Percentiles rank a stretch among this genome's conserved stretches.
phyloP scores from a whole-genome alignment of 768 basidiomycete genomes.

The Thelephora aurantiotincta region DNA sequence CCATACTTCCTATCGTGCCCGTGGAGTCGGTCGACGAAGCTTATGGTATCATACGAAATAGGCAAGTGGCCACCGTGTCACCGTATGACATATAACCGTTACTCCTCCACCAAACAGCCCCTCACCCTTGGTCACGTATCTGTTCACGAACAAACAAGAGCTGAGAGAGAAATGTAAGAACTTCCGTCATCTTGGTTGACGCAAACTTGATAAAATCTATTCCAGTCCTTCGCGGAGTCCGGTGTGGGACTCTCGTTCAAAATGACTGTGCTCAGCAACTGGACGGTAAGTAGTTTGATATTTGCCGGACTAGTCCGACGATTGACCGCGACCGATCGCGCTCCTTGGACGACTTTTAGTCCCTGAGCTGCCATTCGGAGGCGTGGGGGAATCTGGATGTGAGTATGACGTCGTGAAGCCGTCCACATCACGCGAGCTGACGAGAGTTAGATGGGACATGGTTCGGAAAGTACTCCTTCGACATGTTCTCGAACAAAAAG shows the following conservation, averaged over 20 bases:
- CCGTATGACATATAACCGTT: constrained; percentile 1
- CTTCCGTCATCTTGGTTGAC: constrained; percentile 4
- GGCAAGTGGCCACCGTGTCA: neutral
- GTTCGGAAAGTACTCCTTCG: constrained; percentile 35
- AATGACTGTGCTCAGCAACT: constrained; percentile 51
- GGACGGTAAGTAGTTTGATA: constrained; percentile 20
- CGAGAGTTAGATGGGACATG: constrained; percentile 36
- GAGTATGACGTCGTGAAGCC: constrained; percentile 12
- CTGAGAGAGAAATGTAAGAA: constrained; percentile 7
- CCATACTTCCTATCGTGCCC: constrained; percentile 47
- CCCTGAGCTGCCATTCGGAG: constrained; percentile 32
- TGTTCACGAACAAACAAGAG: constrained; percentile 37
- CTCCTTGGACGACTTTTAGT: constrained; percentile 10
- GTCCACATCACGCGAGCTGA: neutral
- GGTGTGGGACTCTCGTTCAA: constrained; percentile 39
- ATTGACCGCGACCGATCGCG: constrained; percentile 6
- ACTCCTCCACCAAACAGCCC: constrained; percentile 20
- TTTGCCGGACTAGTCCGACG: neutral
- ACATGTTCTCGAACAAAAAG: constrained; percentile 18
- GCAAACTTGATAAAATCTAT: constrained; percentile 6
- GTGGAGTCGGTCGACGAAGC: constrained; percentile 14
- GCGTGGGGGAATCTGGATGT: constrained; percentile 56
- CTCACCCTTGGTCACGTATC: constrained; percentile 48
- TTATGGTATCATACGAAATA: neutral
- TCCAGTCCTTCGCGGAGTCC: constrained; percentile 39